Evolutionary conservation across 495 filamentous ascomycete genomes (phyloP).

Genomic region (Podospora anserina): DNA sequence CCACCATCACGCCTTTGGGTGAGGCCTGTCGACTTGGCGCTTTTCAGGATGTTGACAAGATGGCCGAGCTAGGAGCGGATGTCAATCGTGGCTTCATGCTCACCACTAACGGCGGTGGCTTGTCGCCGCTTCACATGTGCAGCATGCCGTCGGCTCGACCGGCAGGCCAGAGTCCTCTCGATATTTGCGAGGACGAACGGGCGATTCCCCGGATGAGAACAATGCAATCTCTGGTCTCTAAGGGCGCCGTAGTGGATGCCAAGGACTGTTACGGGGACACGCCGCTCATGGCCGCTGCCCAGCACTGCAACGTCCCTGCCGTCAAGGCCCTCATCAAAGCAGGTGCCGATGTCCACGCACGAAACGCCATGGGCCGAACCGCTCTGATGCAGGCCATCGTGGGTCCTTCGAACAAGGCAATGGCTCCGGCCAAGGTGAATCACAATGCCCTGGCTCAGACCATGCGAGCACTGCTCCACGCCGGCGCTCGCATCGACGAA

Average conservation of each 20-base stretch:
- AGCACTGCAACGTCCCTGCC: constrained; percentile 22
- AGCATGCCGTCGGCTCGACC: constrained; percentile 30
- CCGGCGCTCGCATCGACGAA: constrained; percentile 24
- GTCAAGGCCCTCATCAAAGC: constrained; percentile 24
- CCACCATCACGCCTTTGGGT: constrained; percentile 35
- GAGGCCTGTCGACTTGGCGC: constrained; percentile 36
- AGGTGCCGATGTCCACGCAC: constrained; percentile 21
- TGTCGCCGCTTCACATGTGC: constrained; percentile 34
- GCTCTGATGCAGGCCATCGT: constrained; percentile 19
- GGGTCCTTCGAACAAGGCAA: constrained; percentile 22
- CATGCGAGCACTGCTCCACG: constrained; percentile 18
- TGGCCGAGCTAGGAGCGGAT: constrained; percentile 37
- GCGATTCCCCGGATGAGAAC: constrained; percentile 19
- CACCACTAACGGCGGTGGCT: constrained; percentile 15
- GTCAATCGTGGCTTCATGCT: constrained; percentile 27
- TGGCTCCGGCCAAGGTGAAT: constrained; percentile 2
- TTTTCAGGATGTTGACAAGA: constrained; percentile 31
- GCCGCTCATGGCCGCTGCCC: constrained; percentile 31
- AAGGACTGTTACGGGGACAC: constrained; percentile 32
- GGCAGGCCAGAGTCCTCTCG: constrained; percentile 1
- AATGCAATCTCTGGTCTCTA: constrained; percentile 30
- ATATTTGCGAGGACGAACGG: constrained; percentile 10
- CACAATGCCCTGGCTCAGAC: constrained; percentile 17
- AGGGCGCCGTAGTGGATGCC: constrained; percentile 31
- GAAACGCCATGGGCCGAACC: constrained; percentile 22